Conservation (phyloP, 2,329 filamentous ascomycete genomes). For the Fusarium sp. region DNA sequence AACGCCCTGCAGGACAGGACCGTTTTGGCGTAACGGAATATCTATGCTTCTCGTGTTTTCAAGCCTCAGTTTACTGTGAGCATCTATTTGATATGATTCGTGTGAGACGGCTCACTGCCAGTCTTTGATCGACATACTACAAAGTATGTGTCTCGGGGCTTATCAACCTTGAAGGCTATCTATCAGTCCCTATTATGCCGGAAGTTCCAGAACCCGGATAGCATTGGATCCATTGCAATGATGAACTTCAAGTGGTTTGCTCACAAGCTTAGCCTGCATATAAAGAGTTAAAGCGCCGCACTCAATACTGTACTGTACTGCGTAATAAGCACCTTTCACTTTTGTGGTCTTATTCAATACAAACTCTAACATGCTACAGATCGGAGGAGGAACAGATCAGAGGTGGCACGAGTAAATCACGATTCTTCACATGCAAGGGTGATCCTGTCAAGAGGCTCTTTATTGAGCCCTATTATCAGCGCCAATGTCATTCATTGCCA, state of each 20-base stretch:
- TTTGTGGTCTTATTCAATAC: neutral
- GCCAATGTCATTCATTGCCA: neutral
- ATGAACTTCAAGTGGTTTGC: neutral
- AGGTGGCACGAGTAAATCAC: neutral
- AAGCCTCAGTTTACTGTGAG: neutral
- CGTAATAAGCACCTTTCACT: neutral
- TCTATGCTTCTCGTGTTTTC: neutral
- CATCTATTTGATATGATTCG: neutral
- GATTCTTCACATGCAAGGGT: constrained; percentile 18
- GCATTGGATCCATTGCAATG: neutral
- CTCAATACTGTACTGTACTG: too few species aligned
- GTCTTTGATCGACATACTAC: neutral
- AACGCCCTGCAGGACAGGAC: neutral
- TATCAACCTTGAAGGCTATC: neutral
- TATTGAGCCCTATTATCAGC: constrained; percentile 1
- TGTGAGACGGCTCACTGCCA: neutral
- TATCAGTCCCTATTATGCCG: neutral
- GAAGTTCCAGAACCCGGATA: neutral
- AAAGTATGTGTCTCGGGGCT: neutral
- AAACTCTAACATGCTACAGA: neutral
- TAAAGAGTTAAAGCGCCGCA: neutral
- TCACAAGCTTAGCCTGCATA: neutral
- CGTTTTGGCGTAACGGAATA: neutral
- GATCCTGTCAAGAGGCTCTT: neutral
- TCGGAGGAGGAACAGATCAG: neutral